Base-by-base conservation (phyloP, 352 stramenopile species). In the Phytophthora capsici region DNA sequence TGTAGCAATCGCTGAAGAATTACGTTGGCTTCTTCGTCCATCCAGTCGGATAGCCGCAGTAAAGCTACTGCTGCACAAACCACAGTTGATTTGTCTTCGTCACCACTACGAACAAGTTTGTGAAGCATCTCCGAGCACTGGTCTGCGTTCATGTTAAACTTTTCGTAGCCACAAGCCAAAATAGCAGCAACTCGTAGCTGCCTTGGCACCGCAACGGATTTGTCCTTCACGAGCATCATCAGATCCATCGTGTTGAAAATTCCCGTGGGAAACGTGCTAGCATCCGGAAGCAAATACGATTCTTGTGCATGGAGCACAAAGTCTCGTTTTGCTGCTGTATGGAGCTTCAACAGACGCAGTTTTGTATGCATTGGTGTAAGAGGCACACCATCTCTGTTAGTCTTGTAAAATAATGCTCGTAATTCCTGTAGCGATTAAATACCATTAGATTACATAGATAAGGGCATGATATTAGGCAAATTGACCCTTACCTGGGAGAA, bases 191-290 rank as follows among this genome's bases (percentile, higher is more conserved):
- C 71, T 6, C 85, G 75, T 41, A 95, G 66, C 51, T 92, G 81
- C 1, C 78, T 66, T 10, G 85, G 84, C 1, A 87, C 69, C 16
- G 74, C 67, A 40, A 70, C 43, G 5, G 78, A 88, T 50, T 91
- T 92, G 25, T 94, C 80, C 20, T 87, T 84, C 10, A 94, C 71
- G 40, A 94, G 66, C 82, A 94, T 89, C 81, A 94, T 90, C 14
- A 94, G 67, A 57, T 94, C 85, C 83, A 92, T 92, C 0, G 78
- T 84, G 63, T 94, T 88, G 57, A 94, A 90, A 22, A 94, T 82
- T 0, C 80, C 82, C 1, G 79, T 77, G 5, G 83, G 85, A 19
- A 79, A 83, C 3, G 75, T 73, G 44, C 66, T 78, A 16, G 65
- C 60, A 40, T 91, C 85, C 17, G 81, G 85, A 5, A 78, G 63